Evolutionary conservation across 176 grass and related monocot species (phyloP), one percentile per base, ranked within the genome.

Genomic region (Carex cristatella): DNA sequence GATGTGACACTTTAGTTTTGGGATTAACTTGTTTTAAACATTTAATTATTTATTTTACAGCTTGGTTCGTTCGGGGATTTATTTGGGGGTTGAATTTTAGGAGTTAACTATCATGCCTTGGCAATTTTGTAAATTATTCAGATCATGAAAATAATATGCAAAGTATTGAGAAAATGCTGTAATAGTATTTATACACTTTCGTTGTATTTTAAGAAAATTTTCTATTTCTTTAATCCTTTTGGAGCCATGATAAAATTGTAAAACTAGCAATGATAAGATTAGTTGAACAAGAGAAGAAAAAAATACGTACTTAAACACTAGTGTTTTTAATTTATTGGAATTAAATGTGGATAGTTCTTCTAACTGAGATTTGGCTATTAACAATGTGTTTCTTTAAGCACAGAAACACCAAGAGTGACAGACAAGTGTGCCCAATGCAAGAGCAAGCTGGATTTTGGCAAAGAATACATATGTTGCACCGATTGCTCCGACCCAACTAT

Each of bases 401-500:
- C 91, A 96, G 94, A 86, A 61, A 87, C 51, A 12, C 94, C 94
- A 80, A 93, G 67, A 53, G 65, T 88, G 86, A 90, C 83, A 88
- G 88, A 90, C 33, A 91, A 84, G 65, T 96, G 94, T 66, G 61
- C 64, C 65, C 87, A 90, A 69, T 97, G 94, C 86, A 90, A 93
- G 65, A 91, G 74, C 86, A 93, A 97, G 71, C 49, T 93, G 37
- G 94, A 97, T 86, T 97, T 97, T 86, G 94, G 91, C 18, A 88
- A 87, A 70, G 86, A 93, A 56, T 91, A 93, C 82, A 57, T 97
- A 80, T 97, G 94, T 69, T 97, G 94, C 66, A 90, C 87, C 69
- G 94, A 97, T 85, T 97, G 94, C 80, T 93, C 94, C 9, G 81
- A 93, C 30, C 89, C 94, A 61, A 88, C 61, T 80, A 85, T 93